phyloP scores from a whole-genome alignment of 2,329 filamentous ascomycete species.

The Sporothrix pseudoabietina region DNA sequence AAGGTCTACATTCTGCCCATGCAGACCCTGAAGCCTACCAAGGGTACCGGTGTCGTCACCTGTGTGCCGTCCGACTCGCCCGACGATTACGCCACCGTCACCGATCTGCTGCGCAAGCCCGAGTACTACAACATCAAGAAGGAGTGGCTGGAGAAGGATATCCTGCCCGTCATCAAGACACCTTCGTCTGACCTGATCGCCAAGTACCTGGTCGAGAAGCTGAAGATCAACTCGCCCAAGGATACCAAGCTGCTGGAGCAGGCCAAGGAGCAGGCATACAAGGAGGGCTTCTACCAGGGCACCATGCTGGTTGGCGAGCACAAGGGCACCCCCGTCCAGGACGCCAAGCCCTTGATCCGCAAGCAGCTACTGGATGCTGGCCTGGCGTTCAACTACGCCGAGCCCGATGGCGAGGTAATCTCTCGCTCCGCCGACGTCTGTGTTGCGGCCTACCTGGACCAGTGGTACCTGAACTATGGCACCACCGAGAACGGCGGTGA shows the following conservation, averaged over 20 bases:
- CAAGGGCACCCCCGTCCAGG: conserved; percentile 82
- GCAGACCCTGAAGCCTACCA: conserved; percentile 87
- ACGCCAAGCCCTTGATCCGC: conserved; percentile 78
- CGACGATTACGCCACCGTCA: conserved; percentile 88
- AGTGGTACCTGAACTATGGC: conserved; percentile 94
- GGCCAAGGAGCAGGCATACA: conserved; percentile 95
- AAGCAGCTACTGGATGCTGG: conserved; percentile 73
- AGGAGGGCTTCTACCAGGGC: conserved; percentile 96
- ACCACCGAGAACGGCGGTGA: conserved; percentile 57
- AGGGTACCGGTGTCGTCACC: conserved; percentile 95
- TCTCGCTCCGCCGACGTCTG: conserved; percentile 70
- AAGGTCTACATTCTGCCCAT: conserved; percentile 89
- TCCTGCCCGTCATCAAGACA: conserved; percentile 85
- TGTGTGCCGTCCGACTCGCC: conserved; percentile 95
- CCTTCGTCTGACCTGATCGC: conserved; percentile 81
- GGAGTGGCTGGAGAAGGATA: conserved; percentile 92
- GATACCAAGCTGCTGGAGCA: conserved; percentile 87
- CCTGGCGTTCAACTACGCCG: conserved; percentile 86
- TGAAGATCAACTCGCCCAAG: conserved; percentile 97
- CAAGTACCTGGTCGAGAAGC: conserved; percentile 78
- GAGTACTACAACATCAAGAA: conserved; percentile 96
- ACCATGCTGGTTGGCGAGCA: conserved; percentile 85
- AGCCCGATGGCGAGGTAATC: conserved; percentile 87
- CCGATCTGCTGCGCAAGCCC: conserved; percentile 89
- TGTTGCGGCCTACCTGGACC: conserved; percentile 88